phyloP scores from a whole-genome alignment of 371 early-diverging fungal species.

The Blakeslea trispora region DNA sequence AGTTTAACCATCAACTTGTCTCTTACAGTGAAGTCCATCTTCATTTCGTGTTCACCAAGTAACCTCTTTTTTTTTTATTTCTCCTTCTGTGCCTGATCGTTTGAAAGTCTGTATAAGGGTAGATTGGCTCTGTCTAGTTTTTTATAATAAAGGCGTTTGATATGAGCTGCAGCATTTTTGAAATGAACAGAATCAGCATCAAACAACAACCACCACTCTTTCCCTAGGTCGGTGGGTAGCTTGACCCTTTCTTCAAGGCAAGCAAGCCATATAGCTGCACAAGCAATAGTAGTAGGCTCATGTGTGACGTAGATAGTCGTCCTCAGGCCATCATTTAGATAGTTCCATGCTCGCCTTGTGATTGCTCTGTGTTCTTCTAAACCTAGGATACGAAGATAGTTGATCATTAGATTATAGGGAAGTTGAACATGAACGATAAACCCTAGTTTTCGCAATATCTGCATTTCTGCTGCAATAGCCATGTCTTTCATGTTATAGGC shows the following conservation, averaged over 20 bases:
- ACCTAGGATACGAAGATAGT: slow-evolving; percentile 84
- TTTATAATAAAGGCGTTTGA: slow-evolving; percentile 59
- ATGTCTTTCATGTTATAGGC: slow-evolving; percentile 78
- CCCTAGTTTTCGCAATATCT: slow-evolving; percentile 81
- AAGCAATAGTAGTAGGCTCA: slow-evolving; percentile 88
- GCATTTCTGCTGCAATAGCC: slow-evolving; percentile 81
- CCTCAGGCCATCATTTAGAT: slow-evolving; percentile 83
- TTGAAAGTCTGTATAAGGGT: slow-evolving; percentile 46
- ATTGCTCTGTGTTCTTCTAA: slow-evolving; percentile 73
- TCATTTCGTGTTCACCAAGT: no score
- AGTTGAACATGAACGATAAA: slow-evolving; percentile 96
- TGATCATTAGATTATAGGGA: slow-evolving; percentile 92
- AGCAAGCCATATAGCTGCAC: slow-evolving; percentile 86
- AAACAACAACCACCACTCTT: slow-evolving; percentile 88
- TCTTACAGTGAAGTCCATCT: no score
- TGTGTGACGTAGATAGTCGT: slow-evolving; percentile 83
- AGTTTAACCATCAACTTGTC: no score
- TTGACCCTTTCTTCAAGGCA: slow-evolving; percentile 63
- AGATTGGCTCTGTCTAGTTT: slow-evolving; percentile 45
- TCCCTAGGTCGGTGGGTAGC: slow-evolving; percentile 69
- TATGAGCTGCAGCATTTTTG: slow-evolving; percentile 62
- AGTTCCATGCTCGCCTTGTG: slow-evolving; percentile 84
- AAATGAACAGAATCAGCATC: slow-evolving; percentile 74
- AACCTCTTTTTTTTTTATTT: no score
- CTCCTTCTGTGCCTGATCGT: no score